phyloP scores from a whole-genome alignment of 768 basidiomycete species.

The Tremella yokohamensis region DNA sequence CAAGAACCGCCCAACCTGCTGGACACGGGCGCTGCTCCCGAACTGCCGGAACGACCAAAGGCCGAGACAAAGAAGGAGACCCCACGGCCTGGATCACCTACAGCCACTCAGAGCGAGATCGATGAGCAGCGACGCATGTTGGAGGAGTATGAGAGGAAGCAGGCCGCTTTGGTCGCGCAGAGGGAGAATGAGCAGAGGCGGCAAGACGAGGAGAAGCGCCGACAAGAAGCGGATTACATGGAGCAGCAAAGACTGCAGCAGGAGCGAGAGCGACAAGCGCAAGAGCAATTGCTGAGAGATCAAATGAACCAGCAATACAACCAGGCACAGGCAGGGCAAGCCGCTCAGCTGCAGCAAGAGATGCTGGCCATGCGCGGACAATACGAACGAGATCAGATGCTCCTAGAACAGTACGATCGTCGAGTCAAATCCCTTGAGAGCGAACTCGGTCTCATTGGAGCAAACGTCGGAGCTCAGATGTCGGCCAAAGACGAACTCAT shows the following conservation, averaged over 20 bases:
- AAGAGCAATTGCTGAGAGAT: conserved; percentile 67
- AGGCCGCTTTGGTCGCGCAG: conserved; percentile 74
- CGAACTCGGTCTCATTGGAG: conserved; percentile 70
- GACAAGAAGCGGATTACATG: conserved; percentile 83
- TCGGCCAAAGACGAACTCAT: conserved; percentile 91
- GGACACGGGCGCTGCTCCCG: conserved; percentile 75
- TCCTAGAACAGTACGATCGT: conserved; percentile 94
- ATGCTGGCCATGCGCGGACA: conserved; percentile 90
- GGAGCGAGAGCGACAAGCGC: conserved; percentile 79
- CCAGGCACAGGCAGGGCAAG: conserved; percentile 62
- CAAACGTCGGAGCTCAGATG: conserved; percentile 80
- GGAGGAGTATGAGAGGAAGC: conserved; percentile 93
- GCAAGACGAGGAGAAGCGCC: conserved; percentile 71
- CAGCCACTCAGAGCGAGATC: conserved; percentile 65
- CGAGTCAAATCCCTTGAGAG: conserved; percentile 93
- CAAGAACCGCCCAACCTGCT: conserved; percentile 96
- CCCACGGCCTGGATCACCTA: conserved; percentile 63
- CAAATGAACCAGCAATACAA: conserved; percentile 68
- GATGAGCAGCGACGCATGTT: conserved; percentile 90
- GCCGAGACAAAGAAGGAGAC: conserved; percentile 50
- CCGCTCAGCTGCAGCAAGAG: conserved; percentile 80
- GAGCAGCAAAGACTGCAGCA: conserved; percentile 80
- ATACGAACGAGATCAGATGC: conserved; percentile 94
- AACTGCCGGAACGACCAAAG: conserved; percentile 70
- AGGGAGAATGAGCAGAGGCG: conserved; percentile 77